Conservation (phyloP, 2,329 filamentous ascomycete genomes). For the Fusarium newnesense region DNA sequence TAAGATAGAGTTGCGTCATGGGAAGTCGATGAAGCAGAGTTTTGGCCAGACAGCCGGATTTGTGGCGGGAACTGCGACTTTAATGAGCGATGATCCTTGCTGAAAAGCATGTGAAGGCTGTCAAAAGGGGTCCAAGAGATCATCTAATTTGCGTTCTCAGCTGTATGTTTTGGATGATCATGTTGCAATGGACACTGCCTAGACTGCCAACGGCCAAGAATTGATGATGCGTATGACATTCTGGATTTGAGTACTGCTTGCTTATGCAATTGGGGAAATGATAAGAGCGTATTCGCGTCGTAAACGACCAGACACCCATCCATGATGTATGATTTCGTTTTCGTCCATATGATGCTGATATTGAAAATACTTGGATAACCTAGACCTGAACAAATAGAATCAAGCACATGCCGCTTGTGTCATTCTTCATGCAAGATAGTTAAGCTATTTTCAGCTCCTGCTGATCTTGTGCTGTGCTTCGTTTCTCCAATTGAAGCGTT, state of each 20-base stretch:
- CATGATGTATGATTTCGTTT: neutral
- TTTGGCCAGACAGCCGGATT: constrained; percentile 34
- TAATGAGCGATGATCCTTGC: constrained; percentile 33
- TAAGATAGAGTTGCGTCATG: constrained; percentile 40
- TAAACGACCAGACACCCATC: neutral
- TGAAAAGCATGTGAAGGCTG: constrained; percentile 36
- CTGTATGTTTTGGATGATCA: neutral
- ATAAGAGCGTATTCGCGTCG: neutral
- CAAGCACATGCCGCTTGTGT: neutral
- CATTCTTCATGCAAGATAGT: constrained; percentile 3
- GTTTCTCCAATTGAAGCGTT: constrained; percentile 6
- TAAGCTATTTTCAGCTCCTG: neutral
- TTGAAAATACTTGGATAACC: neutral
- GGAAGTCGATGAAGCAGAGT: constrained; percentile 2
- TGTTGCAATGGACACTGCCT: constrained; percentile 19
- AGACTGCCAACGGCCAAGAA: constrained; percentile 22
- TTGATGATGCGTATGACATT: constrained; percentile 1
- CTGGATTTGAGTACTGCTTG: neutral
- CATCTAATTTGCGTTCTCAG: constrained; percentile 8
- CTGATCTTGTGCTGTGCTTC: constrained; percentile 16
- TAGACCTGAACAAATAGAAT: neutral
- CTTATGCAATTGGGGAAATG: neutral
- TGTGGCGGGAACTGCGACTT: constrained; percentile 31
- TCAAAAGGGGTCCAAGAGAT: constrained; percentile 22
- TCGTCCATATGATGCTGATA: neutral